phyloP scores from a whole-genome alignment of 345 rosid genomes.

The Turnera subulata region DNA sequence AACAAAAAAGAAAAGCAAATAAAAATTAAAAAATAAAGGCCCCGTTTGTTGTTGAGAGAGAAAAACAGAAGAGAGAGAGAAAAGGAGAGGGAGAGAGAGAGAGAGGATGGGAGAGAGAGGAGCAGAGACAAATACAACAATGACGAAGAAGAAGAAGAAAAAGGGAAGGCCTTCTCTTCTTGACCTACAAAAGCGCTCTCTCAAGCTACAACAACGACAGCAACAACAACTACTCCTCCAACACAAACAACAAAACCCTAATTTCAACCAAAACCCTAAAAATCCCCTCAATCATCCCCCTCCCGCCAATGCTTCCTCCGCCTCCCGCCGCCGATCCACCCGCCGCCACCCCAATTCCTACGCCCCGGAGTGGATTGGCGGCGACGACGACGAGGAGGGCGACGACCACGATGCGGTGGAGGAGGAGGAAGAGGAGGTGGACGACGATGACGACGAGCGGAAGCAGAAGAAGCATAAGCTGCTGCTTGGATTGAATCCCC shows the following conservation, averaged over 20 bases:
- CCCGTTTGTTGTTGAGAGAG: no score
- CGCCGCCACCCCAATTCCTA: no score
- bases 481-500: no score
- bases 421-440: no score
- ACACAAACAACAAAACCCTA: constrained; percentile 30
- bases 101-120: constrained; percentile 29
- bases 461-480: constrained; percentile 65
- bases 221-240: constrained; percentile 17
- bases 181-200: constrained; percentile 87
- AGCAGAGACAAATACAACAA: constrained; percentile 42
- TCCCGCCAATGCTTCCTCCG: constrained; percentile 23
- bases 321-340: constrained; percentile 45
- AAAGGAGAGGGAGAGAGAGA: constrained; percentile 12
- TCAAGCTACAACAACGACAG: constrained; percentile 60
- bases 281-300: constrained; percentile 30
- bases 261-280: constrained; percentile 48
- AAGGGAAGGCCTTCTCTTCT: constrained; percentile 95
- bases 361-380: no score
- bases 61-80: constrained; percentile 18
- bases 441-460: constrained; percentile 75
- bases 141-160: constrained; percentile 86
- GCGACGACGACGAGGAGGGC: constrained; percentile 20
- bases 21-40: no score
- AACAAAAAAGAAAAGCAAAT: no score
- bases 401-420: no score